These are phyloP conservation scores for Balakata baccata DNA, from an alignment of 345 rosid species.

Conservation along the genomic window DNA sequence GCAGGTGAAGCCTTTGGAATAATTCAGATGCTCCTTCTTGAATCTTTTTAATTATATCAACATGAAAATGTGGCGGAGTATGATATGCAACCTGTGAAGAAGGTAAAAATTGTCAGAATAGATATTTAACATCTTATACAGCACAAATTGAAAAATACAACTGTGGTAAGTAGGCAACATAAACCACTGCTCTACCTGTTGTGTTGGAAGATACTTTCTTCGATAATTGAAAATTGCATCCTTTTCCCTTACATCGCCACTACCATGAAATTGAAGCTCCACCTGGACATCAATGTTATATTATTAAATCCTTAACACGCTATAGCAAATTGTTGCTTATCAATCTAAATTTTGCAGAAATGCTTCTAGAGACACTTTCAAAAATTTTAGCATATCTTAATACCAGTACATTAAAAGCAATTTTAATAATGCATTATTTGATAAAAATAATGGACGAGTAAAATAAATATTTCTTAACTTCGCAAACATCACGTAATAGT, in stretches of 20 bases:
- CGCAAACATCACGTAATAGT: background rate
- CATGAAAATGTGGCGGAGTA: constrained; percentile 92
- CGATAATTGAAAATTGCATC: constrained; percentile 86
- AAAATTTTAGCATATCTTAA: background rate
- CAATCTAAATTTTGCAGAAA: background rate
- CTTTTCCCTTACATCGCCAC: constrained; percentile 52
- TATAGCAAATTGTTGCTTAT: background rate
- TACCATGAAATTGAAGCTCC: constrained; percentile 74
- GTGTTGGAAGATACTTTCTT: constrained; percentile 93
- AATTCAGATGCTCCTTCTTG: constrained; percentile 79
- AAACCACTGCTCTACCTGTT: constrained; percentile 54
- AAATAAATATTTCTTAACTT: background rate
- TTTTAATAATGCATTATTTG: background rate
- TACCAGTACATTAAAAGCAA: constrained; percentile 1
- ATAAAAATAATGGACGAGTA: background rate
- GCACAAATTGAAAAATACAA: background rate
- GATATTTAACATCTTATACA: constrained; percentile 7
- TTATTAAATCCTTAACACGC: constrained; percentile 17
- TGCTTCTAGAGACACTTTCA: background rate
- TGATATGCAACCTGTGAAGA: constrained; percentile 79
- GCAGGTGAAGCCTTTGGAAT: constrained; percentile 66
- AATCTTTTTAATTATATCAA: constrained; percentile 60
- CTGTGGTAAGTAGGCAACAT: constrained; percentile 15
- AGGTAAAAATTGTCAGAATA: constrained; percentile 13
- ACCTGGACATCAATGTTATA: constrained; percentile 51